A percentile compares a stretch with the other conserved stretches of the same genome.
Conservation (phyloP, 2,329 filamentous ascomycete genomes). For the Cercospora citrullina region DNA sequence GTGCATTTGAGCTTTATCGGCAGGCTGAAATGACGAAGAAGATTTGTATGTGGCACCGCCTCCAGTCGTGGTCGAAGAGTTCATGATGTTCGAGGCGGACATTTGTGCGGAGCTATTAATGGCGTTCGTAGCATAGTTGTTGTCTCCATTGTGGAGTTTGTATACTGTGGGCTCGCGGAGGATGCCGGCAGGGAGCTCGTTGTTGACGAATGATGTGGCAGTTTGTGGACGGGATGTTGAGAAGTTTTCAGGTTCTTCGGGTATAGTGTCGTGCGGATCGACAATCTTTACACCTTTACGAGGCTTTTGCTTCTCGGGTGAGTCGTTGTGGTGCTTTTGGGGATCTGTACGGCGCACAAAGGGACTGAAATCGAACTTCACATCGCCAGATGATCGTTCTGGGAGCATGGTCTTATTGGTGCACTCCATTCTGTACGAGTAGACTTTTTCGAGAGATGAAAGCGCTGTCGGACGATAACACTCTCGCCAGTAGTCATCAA, state of each 20-base stretch:
- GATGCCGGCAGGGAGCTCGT: constrained; percentile 15
- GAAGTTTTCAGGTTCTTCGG: constrained; percentile 8
- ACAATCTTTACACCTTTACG: constrained; percentile 71
- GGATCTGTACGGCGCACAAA: constrained; percentile 68
- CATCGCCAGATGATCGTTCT: constrained; percentile 65
- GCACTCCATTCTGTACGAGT: constrained; percentile 81
- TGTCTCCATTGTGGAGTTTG: not conserved
- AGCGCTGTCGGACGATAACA: constrained; percentile 89
- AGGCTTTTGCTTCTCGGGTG: constrained; percentile 52
- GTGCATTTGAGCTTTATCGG: constrained; percentile 77
- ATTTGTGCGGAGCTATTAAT: constrained; percentile 38
- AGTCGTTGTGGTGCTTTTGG: constrained; percentile 48
- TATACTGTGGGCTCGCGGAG: constrained; percentile 18
- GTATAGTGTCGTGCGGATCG: constrained; percentile 51
- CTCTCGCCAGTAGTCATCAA: constrained; percentile 96
- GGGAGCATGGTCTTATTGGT: constrained; percentile 80
- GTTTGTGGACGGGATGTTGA: constrained; percentile 17
- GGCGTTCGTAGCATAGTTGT: not conserved
- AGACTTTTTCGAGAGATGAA: constrained; percentile 89
- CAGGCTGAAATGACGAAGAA: constrained; percentile 46
- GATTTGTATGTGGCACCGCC: not conserved
- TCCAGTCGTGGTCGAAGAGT: constrained; percentile 10
- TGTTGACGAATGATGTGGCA: constrained; percentile 13
- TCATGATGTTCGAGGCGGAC: not conserved
- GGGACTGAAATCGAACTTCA: constrained; percentile 80